Conservation (phyloP, 208 protist genomes). For the Leishmania amazonensis region DNA sequence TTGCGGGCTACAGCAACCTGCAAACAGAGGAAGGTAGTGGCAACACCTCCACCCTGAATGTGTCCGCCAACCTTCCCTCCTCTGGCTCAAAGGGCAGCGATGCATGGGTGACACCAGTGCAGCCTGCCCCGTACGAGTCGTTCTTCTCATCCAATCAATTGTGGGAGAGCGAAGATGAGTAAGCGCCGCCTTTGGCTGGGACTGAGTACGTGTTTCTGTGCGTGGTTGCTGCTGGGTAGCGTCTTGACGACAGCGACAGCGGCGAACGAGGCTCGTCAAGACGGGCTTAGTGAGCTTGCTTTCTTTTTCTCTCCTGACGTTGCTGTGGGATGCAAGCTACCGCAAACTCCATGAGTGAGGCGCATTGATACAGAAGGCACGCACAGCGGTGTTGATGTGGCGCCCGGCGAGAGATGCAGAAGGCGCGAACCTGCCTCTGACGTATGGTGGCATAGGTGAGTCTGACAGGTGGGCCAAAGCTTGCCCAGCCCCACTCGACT, state of each 20-base stretch:
- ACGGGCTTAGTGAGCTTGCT: background rate
- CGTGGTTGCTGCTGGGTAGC: background rate
- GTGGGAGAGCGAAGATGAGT: conserved; percentile 9
- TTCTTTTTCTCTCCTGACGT: background rate
- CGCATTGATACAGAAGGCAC: background rate
- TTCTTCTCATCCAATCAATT: conserved; percentile 11
- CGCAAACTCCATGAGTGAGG: background rate
- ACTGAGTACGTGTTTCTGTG: background rate
- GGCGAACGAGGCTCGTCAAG: background rate
- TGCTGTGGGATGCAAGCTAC: background rate
- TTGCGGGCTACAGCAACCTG: conserved; percentile 26
- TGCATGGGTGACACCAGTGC: background rate
- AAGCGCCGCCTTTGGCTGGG: background rate
- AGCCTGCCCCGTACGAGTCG: conserved; percentile 5
- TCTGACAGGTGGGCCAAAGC: background rate
- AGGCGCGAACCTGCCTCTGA: background rate
- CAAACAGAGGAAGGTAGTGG: conserved; percentile 6
- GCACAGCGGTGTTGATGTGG: background rate
- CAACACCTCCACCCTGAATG: background rate
- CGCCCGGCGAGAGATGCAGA: background rate
- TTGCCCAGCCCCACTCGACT: background rate
- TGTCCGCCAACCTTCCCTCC: background rate
- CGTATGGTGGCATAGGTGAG: too few relatives aligned
- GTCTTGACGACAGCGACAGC: background rate
- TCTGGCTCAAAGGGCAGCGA: background rate